phyloP scores from a whole-genome alignment of 352 stramenopile species.

The Paralagenidium karlingii region DNA sequence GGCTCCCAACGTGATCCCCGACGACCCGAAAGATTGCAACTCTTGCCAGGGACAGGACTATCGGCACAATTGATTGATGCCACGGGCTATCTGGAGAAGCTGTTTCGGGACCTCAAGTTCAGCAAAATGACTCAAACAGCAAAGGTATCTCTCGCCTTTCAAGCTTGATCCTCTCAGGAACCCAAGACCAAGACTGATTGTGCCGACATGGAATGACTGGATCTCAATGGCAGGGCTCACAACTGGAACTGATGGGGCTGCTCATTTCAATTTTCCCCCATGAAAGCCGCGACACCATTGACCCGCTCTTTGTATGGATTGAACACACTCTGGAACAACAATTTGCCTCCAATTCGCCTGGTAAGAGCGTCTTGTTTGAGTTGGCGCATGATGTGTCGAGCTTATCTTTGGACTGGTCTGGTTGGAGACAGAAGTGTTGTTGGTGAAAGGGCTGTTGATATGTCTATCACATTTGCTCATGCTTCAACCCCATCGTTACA shows the following conservation, averaged over 20 bases:
- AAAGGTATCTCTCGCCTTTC: slow-evolving; percentile 13
- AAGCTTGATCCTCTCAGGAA: background rate
- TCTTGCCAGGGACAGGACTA: no score
- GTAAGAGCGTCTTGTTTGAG: no score
- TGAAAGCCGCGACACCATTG: slow-evolving; percentile 14
- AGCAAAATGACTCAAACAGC: slow-evolving; percentile 52
- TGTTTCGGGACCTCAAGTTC: slow-evolving; percentile 70
- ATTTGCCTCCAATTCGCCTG: slow-evolving; percentile 37
- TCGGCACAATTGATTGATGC: slow-evolving; percentile 36
- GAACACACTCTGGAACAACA: slow-evolving; percentile 65
- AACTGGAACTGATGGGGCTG: slow-evolving; percentile 48
- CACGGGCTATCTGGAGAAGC: slow-evolving; percentile 38
- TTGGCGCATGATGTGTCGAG: no score
- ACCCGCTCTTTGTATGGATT: slow-evolving; percentile 40
- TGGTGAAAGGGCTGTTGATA: slow-evolving; percentile 62
- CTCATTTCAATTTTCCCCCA: slow-evolving; percentile 33
- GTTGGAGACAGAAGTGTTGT: slow-evolving; percentile 65
- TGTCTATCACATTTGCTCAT: slow-evolving; percentile 34
- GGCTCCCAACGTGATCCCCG: slow-evolving; percentile 6
- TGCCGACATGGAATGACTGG: background rate
- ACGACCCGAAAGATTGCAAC: no score
- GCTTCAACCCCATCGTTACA: slow-evolving; percentile 37
- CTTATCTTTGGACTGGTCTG: no score
- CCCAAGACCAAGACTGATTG: background rate
- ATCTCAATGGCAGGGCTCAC: slow-evolving; percentile 17